These are phyloP conservation scores for Herpetomonas samuelpessoai DNA, from an alignment of 208 protist species.

Conservation along the genomic window DNA sequence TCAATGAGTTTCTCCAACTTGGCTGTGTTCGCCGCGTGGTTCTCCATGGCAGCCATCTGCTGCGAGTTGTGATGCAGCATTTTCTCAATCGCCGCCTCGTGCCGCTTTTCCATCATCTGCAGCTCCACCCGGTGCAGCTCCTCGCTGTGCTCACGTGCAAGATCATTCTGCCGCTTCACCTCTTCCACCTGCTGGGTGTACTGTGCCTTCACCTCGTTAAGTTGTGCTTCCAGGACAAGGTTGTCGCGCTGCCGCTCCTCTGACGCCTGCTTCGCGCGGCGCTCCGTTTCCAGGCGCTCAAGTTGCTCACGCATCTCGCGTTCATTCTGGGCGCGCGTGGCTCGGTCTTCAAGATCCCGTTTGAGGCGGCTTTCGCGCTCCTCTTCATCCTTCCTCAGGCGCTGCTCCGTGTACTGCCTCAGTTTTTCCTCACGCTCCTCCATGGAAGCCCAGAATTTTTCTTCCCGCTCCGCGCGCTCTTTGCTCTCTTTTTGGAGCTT, in stretches of 20 bases:
- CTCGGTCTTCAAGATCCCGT: conserved; percentile 80
- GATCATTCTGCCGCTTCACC: conserved; percentile 57
- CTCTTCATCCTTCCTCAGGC: conserved; percentile 61
- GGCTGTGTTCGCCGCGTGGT: conserved; percentile 21
- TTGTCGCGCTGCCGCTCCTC: conserved; percentile 61
- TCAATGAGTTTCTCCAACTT: conserved; percentile 54
- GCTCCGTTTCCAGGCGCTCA: conserved; percentile 69
- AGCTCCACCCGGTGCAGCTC: conserved; percentile 72
- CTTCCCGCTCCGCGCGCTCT: conserved; percentile 75
- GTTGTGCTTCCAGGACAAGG: conserved; percentile 46
- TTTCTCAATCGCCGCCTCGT: conserved; percentile 57
- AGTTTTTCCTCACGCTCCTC: conserved; percentile 75
- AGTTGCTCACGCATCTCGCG: conserved; percentile 62
- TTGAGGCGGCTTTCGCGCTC: conserved; percentile 75
- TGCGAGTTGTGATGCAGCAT: conserved; percentile 51
- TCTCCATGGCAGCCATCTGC: conserved; percentile 36
- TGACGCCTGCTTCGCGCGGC: conserved; percentile 45
- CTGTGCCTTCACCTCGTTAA: conserved; percentile 63
- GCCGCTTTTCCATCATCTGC: conserved; percentile 59
- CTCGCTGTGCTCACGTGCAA: conserved; percentile 55
- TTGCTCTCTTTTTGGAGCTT: conserved; percentile 65
- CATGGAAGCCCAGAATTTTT: conserved; percentile 59
- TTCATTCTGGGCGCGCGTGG: conserved; percentile 59
- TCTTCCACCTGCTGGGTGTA: conserved; percentile 77
- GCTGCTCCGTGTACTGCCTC: conserved; percentile 43